Conservation (phyloP, 140 eudicot genomes). For the Stevia rebaudiana region DNA sequence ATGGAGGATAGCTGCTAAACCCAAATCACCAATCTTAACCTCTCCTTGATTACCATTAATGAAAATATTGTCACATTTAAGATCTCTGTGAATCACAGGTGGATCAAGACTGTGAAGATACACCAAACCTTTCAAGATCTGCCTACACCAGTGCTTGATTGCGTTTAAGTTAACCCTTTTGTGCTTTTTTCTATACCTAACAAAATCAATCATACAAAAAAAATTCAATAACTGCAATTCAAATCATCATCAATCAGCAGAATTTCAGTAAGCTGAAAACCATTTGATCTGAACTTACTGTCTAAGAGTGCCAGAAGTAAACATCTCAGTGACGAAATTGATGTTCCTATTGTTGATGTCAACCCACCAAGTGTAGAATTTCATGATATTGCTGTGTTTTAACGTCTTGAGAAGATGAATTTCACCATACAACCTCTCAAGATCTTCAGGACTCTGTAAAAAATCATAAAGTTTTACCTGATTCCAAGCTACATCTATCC, state of each 20-base stretch:
- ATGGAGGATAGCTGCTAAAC: constrained; percentile 69
- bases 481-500: constrained; percentile 89
- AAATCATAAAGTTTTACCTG: constrained; percentile 69
- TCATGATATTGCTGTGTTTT: constrained; percentile 75
- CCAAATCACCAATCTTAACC: constrained; percentile 83
- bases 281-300: constrained; percentile 47
- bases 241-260: neutral
- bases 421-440: constrained; percentile 69
- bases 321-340: constrained; percentile 85
- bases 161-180: constrained; percentile 65
- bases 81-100: constrained; percentile 72
- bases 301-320: constrained; percentile 89
- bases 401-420: constrained; percentile 72
- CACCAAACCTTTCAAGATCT: constrained; percentile 60
- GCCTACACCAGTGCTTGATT: constrained; percentile 78
- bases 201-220: neutral
- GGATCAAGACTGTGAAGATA: constrained; percentile 74
- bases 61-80: constrained; percentile 74
- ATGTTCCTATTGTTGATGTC: constrained; percentile 61
- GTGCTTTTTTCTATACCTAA: constrained; percentile 72
- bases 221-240: neutral
- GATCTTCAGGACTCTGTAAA: constrained; percentile 69
- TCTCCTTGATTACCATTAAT: constrained; percentile 73
- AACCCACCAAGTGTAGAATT: constrained; percentile 84
- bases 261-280: neutral